Evolutionary conservation across 441 rosid species (phyloP).

Genomic region (Flueggea neowawraea): DNA sequence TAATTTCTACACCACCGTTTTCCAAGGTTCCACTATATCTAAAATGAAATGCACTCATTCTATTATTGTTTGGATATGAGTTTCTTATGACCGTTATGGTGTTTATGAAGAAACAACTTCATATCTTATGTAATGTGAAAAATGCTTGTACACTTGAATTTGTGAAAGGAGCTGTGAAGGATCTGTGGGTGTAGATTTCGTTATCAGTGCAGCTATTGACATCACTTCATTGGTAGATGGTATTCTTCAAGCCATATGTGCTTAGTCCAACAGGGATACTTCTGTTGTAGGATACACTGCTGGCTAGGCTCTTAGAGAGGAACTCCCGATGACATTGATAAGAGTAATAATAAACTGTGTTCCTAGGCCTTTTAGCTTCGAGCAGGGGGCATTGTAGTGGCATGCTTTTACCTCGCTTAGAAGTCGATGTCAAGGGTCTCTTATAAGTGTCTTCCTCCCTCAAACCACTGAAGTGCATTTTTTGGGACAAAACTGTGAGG

Average conservation of each 20-base stretch:
- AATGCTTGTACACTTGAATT: slow-evolving; percentile 69
- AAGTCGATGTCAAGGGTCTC: no score
- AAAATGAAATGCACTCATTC: slow-evolving; percentile 79
- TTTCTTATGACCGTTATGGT: slow-evolving; percentile 93
- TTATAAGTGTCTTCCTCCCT: no score
- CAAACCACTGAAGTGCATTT: no score
- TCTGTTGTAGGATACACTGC: slow-evolving; percentile 69
- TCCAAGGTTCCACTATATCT: slow-evolving; percentile 72
- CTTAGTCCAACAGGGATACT: slow-evolving; percentile 32
- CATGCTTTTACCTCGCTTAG: no score
- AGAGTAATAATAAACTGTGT: no score
- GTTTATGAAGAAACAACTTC: slow-evolving; percentile 70
- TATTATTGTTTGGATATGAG: slow-evolving; percentile 89
- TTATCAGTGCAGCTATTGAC: slow-evolving; percentile 66
- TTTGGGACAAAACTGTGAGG: no score
- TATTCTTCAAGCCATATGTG: slow-evolving; percentile 50
- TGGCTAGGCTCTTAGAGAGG: slow-evolving; percentile 79
- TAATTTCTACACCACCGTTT: slow-evolving; percentile 69
- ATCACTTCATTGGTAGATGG: slow-evolving; percentile 59
- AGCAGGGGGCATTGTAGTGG: no score
- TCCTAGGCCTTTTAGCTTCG: no score
- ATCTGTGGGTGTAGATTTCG: slow-evolving; percentile 56
- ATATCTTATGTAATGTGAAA: slow-evolving; percentile 70
- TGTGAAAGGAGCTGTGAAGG: slow-evolving; percentile 53
- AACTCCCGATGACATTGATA: slow-evolving; percentile 74